Evolutionary conservation across 768 basidiomycete genomes (phyloP).

Genomic region (Lactarius pseudohatsudake): DNA sequence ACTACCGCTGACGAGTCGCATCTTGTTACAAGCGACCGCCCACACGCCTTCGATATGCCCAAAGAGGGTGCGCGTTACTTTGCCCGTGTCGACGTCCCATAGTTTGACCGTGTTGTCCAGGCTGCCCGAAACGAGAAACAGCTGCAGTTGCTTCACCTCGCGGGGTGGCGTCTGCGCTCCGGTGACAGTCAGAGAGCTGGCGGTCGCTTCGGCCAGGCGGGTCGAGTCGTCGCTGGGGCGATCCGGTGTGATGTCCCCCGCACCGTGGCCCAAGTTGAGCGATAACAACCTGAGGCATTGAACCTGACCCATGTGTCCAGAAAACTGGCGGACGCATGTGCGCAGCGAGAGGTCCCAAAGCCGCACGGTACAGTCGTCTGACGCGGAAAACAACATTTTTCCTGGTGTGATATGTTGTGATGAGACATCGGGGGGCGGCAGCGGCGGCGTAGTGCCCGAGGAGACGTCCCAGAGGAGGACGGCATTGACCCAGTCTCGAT

Average conservation of each 20-base stretch:
- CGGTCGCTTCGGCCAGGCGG: neutral
- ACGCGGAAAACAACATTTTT: slow-evolving; percentile 96
- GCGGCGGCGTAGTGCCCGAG: slow-evolving; percentile 38
- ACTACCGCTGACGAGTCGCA: slow-evolving; percentile 88
- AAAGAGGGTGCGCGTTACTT: slow-evolving; percentile 79
- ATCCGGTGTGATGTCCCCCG: neutral
- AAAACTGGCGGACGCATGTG: slow-evolving; percentile 79
- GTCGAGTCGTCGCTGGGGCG: slow-evolving; percentile 2
- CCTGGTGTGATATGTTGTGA: slow-evolving; percentile 66
- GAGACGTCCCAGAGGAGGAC: slow-evolving; percentile 85
- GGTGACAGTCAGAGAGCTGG: slow-evolving; percentile 3
- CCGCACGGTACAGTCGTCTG: slow-evolving; percentile 90
- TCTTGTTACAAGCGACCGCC: slow-evolving; percentile 90
- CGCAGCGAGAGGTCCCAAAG: slow-evolving; percentile 89
- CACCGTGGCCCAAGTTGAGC: slow-evolving; percentile 42
- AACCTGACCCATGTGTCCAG: slow-evolving; percentile 92
- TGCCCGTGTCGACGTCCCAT: slow-evolving; percentile 91
- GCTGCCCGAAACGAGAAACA: slow-evolving; percentile 83
- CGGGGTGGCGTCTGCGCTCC: slow-evolving; percentile 12
- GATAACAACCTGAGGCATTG: slow-evolving; percentile 84
- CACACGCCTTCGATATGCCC: slow-evolving; percentile 99
- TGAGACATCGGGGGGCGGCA: slow-evolving; percentile 35
- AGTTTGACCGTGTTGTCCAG: slow-evolving; percentile 94
- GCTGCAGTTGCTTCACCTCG: slow-evolving; percentile 36
- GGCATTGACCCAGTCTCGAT: slow-evolving; percentile 94